Evolutionary conservation across 176 grass and related monocot species (phyloP).

Genomic region (Musa troglodytarum): DNA sequence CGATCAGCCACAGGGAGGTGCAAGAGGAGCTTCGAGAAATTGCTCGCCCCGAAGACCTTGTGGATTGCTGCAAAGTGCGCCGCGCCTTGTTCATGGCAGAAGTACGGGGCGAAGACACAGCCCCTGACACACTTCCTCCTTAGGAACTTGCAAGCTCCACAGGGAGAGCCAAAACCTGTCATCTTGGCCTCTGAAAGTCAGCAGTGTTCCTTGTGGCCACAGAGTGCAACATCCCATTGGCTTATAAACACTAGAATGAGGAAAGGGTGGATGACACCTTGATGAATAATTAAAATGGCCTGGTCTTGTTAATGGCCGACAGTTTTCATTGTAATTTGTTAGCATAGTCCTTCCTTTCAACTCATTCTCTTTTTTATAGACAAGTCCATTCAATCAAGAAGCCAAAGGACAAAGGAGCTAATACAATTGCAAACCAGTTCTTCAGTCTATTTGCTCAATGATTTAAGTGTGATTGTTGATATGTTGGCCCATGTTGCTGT

Average conservation of each 20-base stretch:
- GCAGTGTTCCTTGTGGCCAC: neutral
- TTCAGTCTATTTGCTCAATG: too few species aligned
- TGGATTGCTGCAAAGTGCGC: conserved; percentile 90
- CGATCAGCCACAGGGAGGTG: conserved; percentile 64
- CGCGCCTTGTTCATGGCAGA: conserved; percentile 76
- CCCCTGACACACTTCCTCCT: conserved; percentile 72
- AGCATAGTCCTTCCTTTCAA: too few species aligned
- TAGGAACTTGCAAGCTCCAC: conserved; percentile 94
- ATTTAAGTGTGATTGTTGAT: too few species aligned
- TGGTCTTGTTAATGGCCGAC: conserved; percentile 2
- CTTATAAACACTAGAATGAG: neutral
- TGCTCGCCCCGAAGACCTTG: conserved; percentile 94
- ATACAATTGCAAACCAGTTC: too few species aligned
- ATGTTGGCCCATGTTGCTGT: too few species aligned
- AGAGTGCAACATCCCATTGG: neutral
- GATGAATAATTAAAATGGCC: neutral
- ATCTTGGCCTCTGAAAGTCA: conserved; percentile 17
- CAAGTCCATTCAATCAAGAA: too few species aligned
- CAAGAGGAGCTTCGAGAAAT: conserved; percentile 81
- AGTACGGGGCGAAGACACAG: conserved; percentile 92
- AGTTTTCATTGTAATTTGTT: neutral
- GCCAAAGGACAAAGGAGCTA: too few species aligned
- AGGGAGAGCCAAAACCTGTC: conserved; percentile 78
- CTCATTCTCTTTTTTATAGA: too few species aligned
- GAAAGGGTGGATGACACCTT: neutral